Evolutionary conservation across 306 rosid genomes (phyloP).

Genomic region (Purshia tridentata): DNA sequence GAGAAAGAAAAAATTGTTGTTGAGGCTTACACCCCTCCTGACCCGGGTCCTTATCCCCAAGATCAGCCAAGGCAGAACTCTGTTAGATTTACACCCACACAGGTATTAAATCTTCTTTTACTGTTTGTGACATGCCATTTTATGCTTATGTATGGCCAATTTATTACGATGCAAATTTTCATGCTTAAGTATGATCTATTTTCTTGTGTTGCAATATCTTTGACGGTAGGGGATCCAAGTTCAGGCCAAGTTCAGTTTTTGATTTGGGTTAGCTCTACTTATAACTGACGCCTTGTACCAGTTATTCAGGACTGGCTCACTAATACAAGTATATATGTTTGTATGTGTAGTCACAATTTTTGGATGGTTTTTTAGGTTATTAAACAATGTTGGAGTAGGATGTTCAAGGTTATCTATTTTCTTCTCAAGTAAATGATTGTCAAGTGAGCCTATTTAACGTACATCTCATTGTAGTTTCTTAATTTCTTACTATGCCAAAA

Average conservation of each 20-base stretch:
- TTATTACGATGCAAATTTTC: background rate
- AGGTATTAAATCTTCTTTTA: constrained; percentile 51
- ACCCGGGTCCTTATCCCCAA: constrained; percentile 98
- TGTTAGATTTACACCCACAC: constrained; percentile 88
- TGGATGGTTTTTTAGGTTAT: no score
- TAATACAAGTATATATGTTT: background rate
- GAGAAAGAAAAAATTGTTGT: constrained; percentile 62
- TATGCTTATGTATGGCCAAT: background rate
- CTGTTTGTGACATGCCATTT: background rate
- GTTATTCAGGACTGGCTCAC: no score
- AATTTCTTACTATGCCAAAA: no score
- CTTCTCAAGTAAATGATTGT: no score
- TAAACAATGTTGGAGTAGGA: no score
- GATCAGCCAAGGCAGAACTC: constrained; percentile 95
- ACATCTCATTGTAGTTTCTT: no score
- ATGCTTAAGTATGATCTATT: background rate
- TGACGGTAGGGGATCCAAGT: no score
- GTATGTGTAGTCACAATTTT: no score
- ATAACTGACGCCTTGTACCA: background rate
- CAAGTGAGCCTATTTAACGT: no score
- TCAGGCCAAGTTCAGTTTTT: no score
- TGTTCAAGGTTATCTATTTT: no score
- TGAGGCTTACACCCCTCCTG: constrained; percentile 89
- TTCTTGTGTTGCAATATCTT: background rate
- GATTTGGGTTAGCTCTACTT: background rate